Percentiles rank a stretch among this genome's conserved stretches.
Evolutionary conservation across 345 rosid species (phyloP).

Genomic region (Carallia brachiata): DNA sequence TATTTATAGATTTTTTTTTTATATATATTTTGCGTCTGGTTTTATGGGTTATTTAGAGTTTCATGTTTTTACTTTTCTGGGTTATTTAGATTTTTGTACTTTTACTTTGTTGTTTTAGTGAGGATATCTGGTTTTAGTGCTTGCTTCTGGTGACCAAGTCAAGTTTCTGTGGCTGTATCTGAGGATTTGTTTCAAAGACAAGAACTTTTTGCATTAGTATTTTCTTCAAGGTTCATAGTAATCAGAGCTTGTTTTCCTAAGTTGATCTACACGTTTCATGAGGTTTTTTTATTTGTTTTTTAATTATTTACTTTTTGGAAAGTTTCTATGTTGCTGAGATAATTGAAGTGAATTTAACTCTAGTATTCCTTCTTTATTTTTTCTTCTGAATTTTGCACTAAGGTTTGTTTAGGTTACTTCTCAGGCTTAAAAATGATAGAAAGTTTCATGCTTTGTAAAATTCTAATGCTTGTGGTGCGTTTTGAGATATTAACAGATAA

Average conservation of each 20-base stretch:
- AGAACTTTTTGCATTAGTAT: not conserved
- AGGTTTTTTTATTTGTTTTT: not conserved
- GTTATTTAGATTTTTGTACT: too few relatives aligned
- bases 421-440: not conserved
- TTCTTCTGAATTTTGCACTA: not conserved
- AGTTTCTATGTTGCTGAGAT: not conserved
- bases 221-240: not conserved
- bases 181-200: not conserved
- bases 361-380: not conserved
- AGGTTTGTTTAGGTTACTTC: not conserved
- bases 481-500: too few relatives aligned
- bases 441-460: not conserved
- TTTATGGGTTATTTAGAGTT: too few relatives aligned
- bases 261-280: not conserved
- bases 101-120: too few relatives aligned
- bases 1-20: not conserved
- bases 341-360: not conserved
- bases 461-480: not conserved
- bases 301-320: constrained; percentile 2
- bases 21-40: not conserved
- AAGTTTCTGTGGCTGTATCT: too few relatives aligned
- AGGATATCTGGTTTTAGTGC: too few relatives aligned
- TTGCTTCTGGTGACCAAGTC: too few relatives aligned
- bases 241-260: not conserved
- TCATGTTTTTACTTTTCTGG: too few relatives aligned